Evolutionary conservation across 2,329 filamentous ascomycete genomes (phyloP), one percentile per base, ranked within the genome.

Genomic region (Bipolaris bicolor): DNA sequence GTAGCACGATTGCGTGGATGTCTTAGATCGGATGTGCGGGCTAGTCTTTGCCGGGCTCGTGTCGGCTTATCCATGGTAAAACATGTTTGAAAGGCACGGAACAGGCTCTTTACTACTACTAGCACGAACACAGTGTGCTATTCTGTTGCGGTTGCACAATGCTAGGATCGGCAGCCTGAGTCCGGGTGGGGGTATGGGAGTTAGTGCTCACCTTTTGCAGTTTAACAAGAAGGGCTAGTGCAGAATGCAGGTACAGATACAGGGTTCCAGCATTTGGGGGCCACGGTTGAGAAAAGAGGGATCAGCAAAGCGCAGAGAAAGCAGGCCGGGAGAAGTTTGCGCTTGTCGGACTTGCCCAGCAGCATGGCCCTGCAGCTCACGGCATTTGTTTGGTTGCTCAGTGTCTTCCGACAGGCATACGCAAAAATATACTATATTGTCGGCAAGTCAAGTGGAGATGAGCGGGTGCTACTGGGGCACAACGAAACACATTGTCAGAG

Each of bases 191-290:
- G 52, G 31, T 33, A 16, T 24, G 22, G 33, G 44, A 16, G 50
- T 26, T 34, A 41, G 37, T 43, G 44, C 49, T 44, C 37, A 36
- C 20, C 24, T 13, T 26, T 37, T 18, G 36, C 10, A 16, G n/a
- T 26, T 33, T 20, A 24, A 33, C 50, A 3, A 49, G 20, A 54
- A 40, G 29, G 31, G 54, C 33, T 54, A 57, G 50, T 16, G 49
- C 46, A n/a, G 51, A n/a, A 40, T 58, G 55, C 55, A 58, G 55
- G 55, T 55, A 58, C 55, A 55, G 45, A 45, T 34, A 49, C 55
- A 57, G 40, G 49, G 53, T 39, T 43, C 22, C 16, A 31, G 53
- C 29, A 34, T 33, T 33, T 40, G 44, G 52, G 5, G 33, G 18
- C 9, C 11, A 34, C 5, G n/a, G 39, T 41, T 41, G 33, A 44